phyloP scores from a whole-genome alignment of 257 asterid species.

The Scutellaria galericulata region DNA sequence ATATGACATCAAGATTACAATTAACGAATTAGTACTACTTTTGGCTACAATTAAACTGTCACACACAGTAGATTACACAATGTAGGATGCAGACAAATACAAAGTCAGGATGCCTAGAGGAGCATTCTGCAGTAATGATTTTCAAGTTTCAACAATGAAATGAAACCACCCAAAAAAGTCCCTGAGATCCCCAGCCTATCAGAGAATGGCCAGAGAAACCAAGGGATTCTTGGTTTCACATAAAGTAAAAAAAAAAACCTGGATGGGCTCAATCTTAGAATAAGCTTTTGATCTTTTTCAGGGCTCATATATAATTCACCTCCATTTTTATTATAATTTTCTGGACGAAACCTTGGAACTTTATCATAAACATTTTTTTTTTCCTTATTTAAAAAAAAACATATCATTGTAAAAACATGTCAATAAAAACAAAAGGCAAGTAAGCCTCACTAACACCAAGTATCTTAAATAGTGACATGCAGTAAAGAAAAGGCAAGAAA shows the following conservation, averaged over 20 bases:
- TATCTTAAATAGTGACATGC: slow-evolving; percentile 23
- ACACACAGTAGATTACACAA: background rate
- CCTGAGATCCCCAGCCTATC: too few relatives aligned
- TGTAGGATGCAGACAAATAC: slow-evolving; percentile 6
- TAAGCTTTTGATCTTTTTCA: slow-evolving; percentile 9
- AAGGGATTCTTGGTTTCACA: slow-evolving; percentile 19
- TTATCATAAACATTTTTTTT: background rate
- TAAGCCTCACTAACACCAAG: background rate
- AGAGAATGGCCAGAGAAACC: background rate
- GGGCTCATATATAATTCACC: background rate
- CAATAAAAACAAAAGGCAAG: slow-evolving; percentile 2
- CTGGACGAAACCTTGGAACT: slow-evolving; percentile 6
- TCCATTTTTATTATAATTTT: slow-evolving; percentile 19
- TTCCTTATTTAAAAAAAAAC: background rate
- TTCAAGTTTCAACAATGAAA: too few relatives aligned
- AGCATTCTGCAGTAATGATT: too few relatives aligned
- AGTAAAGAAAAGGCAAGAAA: slow-evolving; percentile 23
- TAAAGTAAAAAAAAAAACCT: background rate
- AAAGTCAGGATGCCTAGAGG: background rate
- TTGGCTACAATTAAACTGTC: slow-evolving; percentile 1
- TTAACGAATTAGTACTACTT: background rate
- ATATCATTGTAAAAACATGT: too few relatives aligned
- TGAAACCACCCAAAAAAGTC: too few relatives aligned
- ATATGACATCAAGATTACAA: background rate
- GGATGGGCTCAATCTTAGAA: background rate